Conservation (phyloP, 2,329 filamentous ascomycete species). For the Rhinocladiella mackenziei region DNA sequence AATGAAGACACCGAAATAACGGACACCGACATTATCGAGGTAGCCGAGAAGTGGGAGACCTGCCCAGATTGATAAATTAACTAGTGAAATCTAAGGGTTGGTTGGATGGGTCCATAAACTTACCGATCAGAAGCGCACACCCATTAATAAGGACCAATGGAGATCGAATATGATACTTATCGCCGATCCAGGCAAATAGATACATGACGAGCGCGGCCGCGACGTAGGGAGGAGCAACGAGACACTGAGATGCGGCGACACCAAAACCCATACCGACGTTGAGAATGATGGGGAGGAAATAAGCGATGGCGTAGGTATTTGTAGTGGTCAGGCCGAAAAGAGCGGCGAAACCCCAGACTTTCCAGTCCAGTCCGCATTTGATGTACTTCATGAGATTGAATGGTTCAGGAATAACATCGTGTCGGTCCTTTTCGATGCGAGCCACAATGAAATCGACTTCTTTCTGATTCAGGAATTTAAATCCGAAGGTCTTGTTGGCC, state of each 20-base stretch:
- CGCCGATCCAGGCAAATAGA: constrained; percentile 67
- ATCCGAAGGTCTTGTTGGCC: constrained; percentile 19
- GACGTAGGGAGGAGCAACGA: constrained; percentile 66
- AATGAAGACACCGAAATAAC: constrained; percentile 73
- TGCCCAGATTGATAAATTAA: too few species aligned
- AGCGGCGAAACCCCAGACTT: constrained; percentile 54
- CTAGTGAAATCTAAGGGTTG: too few species aligned
- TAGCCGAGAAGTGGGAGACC: constrained; percentile 72
- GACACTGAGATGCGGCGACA: constrained; percentile 63
- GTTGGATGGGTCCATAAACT: too few species aligned
- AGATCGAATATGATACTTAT: constrained; percentile 63
- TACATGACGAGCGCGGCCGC: constrained; percentile 62
- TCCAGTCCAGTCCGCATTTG: constrained; percentile 46
- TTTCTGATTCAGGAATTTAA: constrained; percentile 33
- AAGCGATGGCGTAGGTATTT: constrained; percentile 71
- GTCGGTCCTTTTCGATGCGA: constrained; percentile 52
- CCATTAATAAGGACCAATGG: constrained; percentile 69
- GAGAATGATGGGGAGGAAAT: constrained; percentile 76
- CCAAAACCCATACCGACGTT: constrained; percentile 59
- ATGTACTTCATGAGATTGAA: constrained; percentile 50
- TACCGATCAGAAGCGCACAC: constrained; percentile 19
- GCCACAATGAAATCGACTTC: constrained; percentile 36
- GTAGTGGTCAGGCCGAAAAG: constrained; percentile 58
- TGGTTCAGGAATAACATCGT: constrained; percentile 48
- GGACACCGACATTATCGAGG: constrained; percentile 51